Evolutionary conservation across 1,284 basidiomycete genomes (phyloP), one percentile per base, ranked within the genome.

Genomic region (Cystobasidium pallidum): DNA sequence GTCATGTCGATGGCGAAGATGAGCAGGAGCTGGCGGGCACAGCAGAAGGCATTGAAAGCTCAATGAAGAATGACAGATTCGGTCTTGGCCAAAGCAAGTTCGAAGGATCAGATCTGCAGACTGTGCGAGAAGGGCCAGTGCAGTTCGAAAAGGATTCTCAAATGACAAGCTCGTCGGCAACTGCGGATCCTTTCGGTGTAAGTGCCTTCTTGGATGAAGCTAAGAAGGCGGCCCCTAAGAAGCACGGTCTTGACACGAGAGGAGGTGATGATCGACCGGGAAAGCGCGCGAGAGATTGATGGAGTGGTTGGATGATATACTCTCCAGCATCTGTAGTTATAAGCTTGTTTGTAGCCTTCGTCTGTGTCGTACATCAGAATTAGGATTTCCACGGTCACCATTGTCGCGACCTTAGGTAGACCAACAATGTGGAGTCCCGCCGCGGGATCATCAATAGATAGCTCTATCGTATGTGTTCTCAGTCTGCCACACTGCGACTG

Each of bases 171-270:
- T 49, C 62, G 45, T 30, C 19, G 10, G 36, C 49, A 3, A 73
- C 75, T 11, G 72, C 87, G 7, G 96, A 99, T 85, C 94, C 97
- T n/a, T 99, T 99, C 80, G 94, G 95, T 76, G 86, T 99, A 76
- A 91, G 96, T 81, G 89, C 96, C 81, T 99, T 99, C 85, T 86
- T 99, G 83, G 92, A 97, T 79, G 92, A 94, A 79, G 96, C 95
- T 15, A 97, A 94, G 85, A 88, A 89, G 24, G 94, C 94, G 4
- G 67, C 54, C 70, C 89, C 88, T 80, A 97, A 97, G 83, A 85
- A 94, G 75, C 90, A 92, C 11, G 82, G 79, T 11, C 73, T 80
- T n/a, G 79, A 80, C 39, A 70, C 66, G 17, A 47, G 66, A 17
- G 66, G 52, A 59, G 54, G 39, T 26, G 67, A 62, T 32, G 57